These are phyloP conservation scores for Citropsis articulata DNA, from an alignment of 345 rosid species.

Conservation along the genomic window DNA sequence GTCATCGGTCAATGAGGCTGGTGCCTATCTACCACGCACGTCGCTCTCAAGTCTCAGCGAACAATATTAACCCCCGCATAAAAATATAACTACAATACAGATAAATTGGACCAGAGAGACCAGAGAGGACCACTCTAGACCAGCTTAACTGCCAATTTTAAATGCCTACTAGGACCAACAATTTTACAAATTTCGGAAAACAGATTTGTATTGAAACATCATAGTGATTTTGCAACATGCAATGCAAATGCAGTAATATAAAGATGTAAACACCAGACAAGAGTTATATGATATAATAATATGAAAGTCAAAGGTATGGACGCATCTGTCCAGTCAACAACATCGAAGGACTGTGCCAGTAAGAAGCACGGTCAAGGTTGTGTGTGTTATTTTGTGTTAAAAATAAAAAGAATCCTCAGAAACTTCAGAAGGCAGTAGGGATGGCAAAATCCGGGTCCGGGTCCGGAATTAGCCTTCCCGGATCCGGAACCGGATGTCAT, in stretches of 20 bases:
- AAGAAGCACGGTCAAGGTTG: background rate
- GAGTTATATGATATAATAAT: background rate
- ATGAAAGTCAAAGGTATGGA: slow-evolving; percentile 18
- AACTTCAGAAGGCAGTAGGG: slow-evolving; percentile 4
- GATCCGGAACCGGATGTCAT: too few species aligned
- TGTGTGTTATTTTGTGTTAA: background rate
- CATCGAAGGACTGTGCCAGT: background rate
- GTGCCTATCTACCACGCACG: background rate
- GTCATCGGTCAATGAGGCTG: background rate
- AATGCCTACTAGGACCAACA: slow-evolving; percentile 3
- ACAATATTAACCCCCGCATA: background rate
- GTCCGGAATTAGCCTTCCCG: too few species aligned
- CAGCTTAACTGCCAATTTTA: background rate
- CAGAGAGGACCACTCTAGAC: background rate
- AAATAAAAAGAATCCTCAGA: background rate
- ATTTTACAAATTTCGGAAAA: background rate
- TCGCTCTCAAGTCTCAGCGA: background rate
- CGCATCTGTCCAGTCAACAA: slow-evolving; percentile 23
- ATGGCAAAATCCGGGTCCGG: too few species aligned
- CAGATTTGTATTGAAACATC: background rate
- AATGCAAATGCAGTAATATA: too few species aligned
- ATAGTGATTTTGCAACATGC: background rate
- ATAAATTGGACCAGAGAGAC: background rate
- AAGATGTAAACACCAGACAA: background rate
- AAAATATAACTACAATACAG: background rate